Conservation (phyloP, 805 yeast species). For the Teunomyces pallodes region DNA sequence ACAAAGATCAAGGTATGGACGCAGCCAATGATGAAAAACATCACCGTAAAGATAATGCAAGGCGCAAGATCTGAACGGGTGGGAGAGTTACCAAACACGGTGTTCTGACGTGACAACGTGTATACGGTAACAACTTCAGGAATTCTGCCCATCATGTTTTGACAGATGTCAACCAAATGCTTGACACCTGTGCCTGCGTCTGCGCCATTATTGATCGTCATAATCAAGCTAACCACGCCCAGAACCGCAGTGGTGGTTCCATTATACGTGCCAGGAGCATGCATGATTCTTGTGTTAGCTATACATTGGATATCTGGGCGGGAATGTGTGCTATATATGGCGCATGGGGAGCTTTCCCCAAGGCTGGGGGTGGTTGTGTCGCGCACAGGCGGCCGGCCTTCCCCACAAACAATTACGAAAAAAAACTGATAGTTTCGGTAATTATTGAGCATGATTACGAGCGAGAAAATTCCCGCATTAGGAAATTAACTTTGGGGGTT, state of each 20-base stretch:
- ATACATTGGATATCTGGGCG: background rate
- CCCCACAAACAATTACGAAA: background rate
- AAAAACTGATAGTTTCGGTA: background rate
- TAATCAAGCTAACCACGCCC: conserved; percentile 14
- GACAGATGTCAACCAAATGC: conserved; percentile 2
- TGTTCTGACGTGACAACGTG: conserved; percentile 7
- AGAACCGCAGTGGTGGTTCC: conserved; percentile 6
- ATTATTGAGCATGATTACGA: background rate
- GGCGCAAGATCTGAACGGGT: conserved; percentile 12
- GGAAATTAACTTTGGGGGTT: background rate
- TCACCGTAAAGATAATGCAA: conserved; percentile 8
- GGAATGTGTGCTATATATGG: background rate
- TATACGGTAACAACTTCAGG: conserved; percentile 6
- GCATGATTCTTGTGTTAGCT: background rate
- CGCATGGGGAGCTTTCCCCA: no score
- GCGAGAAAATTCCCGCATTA: background rate
- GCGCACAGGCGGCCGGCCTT: background rate
- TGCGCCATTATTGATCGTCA: conserved; percentile 36
- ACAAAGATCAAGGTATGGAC: conserved; percentile 9
- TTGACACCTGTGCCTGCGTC: conserved; percentile 50
- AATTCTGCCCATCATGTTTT: conserved; percentile 5
- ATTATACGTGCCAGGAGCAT: background rate
- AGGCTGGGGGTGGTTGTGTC: no score
- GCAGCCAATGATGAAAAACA: conserved; percentile 7
- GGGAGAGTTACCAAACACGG: conserved; percentile 15